phyloP scores from a whole-genome alignment of 495 filamentous ascomycete genomes.

The Tuber indicum region DNA sequence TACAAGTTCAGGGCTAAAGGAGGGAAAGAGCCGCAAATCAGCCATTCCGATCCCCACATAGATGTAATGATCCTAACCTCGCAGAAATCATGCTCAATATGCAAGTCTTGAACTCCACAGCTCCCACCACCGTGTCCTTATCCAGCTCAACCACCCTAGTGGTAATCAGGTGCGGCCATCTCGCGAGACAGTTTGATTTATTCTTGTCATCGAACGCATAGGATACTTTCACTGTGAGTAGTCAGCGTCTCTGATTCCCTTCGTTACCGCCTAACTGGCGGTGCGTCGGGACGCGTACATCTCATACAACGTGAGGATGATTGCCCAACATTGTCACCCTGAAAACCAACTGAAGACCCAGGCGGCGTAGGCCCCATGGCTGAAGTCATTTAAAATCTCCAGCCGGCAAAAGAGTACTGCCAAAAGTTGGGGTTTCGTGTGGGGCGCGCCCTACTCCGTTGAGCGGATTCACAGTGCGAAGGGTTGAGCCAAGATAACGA shows the following conservation, averaged over 20 bases:
- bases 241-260: constrained; percentile 16
- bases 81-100: constrained; percentile 76
- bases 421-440: constrained; percentile 20
- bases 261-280: constrained; percentile 17
- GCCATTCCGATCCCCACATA: constrained; percentile 19
- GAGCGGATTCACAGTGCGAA: neutral
- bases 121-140: constrained; percentile 68
- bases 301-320: constrained; percentile 23
- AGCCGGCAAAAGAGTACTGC: constrained; percentile 25
- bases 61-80: constrained; percentile 46
- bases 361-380: constrained; percentile 31
- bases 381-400: constrained; percentile 34
- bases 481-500: neutral
- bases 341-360: constrained; percentile 26
- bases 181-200: constrained; percentile 84
- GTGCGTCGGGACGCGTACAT: constrained; percentile 30
- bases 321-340: constrained; percentile 22
- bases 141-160: constrained; percentile 76
- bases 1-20: constrained; percentile 76
- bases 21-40: constrained; percentile 31
- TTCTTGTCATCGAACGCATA: constrained; percentile 91
- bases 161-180: constrained; percentile 73
- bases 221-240: constrained; percentile 73
- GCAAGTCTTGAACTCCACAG: constrained; percentile 84
- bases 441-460: neutral